Evolutionary conservation across 108 stramenopile genomes (phyloP).

Genomic region (Nitzschia sp.): DNA sequence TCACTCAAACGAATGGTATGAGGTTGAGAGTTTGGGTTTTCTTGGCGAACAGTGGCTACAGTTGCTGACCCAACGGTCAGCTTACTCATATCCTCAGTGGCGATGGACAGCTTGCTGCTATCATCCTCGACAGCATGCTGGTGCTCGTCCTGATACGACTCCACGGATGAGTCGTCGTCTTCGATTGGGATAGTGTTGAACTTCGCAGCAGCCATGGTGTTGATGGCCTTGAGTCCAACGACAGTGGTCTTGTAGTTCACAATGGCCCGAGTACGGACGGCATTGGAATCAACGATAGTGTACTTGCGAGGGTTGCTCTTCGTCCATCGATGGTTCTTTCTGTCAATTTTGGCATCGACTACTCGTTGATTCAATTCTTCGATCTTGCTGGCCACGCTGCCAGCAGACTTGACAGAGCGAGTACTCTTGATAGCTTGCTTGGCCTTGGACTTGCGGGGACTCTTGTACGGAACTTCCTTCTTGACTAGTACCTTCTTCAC

Average conservation of each 20-base stretch:
- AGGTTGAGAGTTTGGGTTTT: neutral
- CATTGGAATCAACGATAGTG: slow-evolving; percentile 23
- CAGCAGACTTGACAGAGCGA: slow-evolving; percentile 21
- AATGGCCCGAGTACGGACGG: slow-evolving; percentile 30
- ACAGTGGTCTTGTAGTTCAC: slow-evolving; percentile 30
- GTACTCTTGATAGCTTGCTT: slow-evolving; percentile 4
- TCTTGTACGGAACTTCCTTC: slow-evolving; percentile 20
- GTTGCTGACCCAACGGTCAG: slow-evolving; percentile 24
- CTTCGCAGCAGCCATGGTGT: slow-evolving; percentile 29
- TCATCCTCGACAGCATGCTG: neutral
- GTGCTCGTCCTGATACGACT: neutral
- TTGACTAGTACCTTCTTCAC: neutral
- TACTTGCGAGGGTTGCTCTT: slow-evolving; percentile 37
- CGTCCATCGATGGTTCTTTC: slow-evolving; percentile 26
- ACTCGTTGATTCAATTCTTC: slow-evolving; percentile 32
- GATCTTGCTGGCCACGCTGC: slow-evolving; percentile 33
- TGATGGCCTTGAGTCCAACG: slow-evolving; percentile 21
- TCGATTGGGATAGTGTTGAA: slow-evolving; percentile 34
- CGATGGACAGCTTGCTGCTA: slow-evolving; percentile 3
- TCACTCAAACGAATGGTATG: slow-evolving; percentile 3
- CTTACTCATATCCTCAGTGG: slow-evolving; percentile 18
- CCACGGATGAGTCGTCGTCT: slow-evolving; percentile 19
- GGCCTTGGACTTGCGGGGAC: slow-evolving; percentile 15
- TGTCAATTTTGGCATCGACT: slow-evolving; percentile 26
- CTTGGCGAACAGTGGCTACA: slow-evolving; percentile 34